These are phyloP conservation scores for Lepidopterella palustris DNA, from an alignment of 495 filamentous ascomycete species.

Conservation along the genomic window DNA sequence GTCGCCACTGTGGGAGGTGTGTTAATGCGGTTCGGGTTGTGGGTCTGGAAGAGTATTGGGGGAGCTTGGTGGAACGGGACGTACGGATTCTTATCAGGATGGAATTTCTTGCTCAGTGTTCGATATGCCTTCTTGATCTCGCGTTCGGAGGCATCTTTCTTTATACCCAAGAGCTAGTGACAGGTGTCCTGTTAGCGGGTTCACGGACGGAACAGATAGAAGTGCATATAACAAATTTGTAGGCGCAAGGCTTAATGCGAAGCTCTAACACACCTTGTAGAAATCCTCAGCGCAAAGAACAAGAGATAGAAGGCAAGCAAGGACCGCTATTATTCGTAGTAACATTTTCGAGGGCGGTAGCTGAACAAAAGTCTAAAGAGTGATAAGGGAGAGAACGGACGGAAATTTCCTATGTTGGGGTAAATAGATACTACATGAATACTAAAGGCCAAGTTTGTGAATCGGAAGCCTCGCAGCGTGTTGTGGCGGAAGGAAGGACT, in stretches of 20 bases:
- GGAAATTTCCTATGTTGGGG: background rate
- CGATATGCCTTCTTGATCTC: constrained; percentile 97
- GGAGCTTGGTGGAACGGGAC: constrained; percentile 33
- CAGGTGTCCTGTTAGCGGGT: background rate
- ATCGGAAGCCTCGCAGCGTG: background rate
- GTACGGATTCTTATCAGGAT: constrained; percentile 98
- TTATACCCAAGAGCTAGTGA: constrained; percentile 66
- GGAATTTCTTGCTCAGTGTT: constrained; percentile 87
- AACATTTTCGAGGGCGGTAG: constrained; percentile 19
- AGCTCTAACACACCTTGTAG: constrained; percentile 61
- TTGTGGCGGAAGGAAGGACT: background rate
- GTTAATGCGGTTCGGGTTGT: background rate
- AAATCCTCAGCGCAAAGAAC: constrained; percentile 68
- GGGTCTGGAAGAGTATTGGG: background rate
- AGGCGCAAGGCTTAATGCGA: background rate
- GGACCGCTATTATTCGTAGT: constrained; percentile 17
- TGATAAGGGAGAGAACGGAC: constrained; percentile 10
- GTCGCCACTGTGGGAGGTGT: constrained; percentile 52
- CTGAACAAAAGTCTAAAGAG: background rate
- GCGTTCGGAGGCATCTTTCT: constrained; percentile 72
- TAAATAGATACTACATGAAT: constrained; percentile 22
- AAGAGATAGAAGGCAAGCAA: constrained; percentile 13
- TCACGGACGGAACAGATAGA: background rate
- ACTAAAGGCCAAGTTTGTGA: background rate
- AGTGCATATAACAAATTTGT: background rate